Evolutionary conservation across 2,329 filamentous ascomycete genomes (phyloP).

Genomic region (Aotearoamyces nothofagi): DNA sequence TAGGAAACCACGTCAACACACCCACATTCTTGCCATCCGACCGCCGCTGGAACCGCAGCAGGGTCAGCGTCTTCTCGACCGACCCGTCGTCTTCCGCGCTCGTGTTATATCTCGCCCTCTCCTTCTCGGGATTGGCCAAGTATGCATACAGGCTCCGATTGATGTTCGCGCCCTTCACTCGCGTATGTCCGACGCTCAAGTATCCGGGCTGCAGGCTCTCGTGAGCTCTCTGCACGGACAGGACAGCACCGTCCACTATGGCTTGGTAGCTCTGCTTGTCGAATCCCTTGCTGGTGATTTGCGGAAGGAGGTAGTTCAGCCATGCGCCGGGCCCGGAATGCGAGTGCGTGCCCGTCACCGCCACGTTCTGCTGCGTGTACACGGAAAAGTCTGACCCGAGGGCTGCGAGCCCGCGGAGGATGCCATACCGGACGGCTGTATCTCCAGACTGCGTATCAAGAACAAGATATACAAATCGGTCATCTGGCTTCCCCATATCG

Average conservation of each 20-base stretch:
- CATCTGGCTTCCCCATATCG: conserved; percentile 43
- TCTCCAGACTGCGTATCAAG: conserved; percentile 81
- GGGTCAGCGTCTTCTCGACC: conserved; percentile 62
- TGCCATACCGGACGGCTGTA: conserved; percentile 76
- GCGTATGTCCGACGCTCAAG: conserved; percentile 53
- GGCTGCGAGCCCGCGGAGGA: conserved; percentile 55
- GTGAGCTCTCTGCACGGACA: conserved; percentile 74
- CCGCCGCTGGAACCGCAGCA: conserved; percentile 62
- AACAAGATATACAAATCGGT: conserved; percentile 77
- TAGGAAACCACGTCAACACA: conserved; percentile 78
- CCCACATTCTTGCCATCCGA: conserved; percentile 66
- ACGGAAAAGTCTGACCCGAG: conserved; percentile 58
- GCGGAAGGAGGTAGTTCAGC: conserved; percentile 87
- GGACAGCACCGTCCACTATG: conserved; percentile 71
- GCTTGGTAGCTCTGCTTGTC: conserved; percentile 76
- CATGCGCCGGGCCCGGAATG: conserved; percentile 86
- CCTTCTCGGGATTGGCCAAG: conserved; percentile 64
- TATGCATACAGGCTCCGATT: conserved; percentile 85
- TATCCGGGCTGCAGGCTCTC: conserved; percentile 49
- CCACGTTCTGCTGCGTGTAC: conserved; percentile 70
- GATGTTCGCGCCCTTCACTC: conserved; percentile 64
- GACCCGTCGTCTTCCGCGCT: conserved; percentile 35
- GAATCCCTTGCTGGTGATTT: conserved; percentile 80
- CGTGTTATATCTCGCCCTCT: conserved; percentile 51
- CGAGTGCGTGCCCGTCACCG: conserved; percentile 83